These are phyloP conservation scores for Podaxis pistillaris DNA, from an alignment of 768 basidiomycete genomes.

Conservation along the genomic window DNA sequence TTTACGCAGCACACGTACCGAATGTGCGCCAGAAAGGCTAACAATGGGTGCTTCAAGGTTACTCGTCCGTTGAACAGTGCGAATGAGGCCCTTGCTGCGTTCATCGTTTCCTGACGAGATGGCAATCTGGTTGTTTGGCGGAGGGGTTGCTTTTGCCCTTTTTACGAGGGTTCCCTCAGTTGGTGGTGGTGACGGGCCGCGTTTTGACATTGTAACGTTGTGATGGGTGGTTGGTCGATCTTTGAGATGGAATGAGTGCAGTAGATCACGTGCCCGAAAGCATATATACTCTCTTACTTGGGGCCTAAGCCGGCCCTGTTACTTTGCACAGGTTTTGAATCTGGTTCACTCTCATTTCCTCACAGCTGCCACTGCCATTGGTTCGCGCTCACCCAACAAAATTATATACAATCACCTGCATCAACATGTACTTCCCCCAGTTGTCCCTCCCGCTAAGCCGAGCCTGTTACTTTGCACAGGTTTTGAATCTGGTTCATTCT, in stretches of 20 bases:
- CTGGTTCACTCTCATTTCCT: too few species aligned
- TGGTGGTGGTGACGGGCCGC: slow-evolving; percentile 56
- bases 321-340: too few species aligned
- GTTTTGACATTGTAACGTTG: slow-evolving; percentile 63
- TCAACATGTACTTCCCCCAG: too few species aligned
- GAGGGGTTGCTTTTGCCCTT: slow-evolving; percentile 52
- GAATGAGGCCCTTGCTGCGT: slow-evolving; percentile 73
- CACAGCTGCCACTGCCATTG: too few species aligned
- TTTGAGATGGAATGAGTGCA: not conserved
- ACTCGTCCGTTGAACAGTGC: slow-evolving; percentile 90
- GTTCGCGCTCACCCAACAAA: too few species aligned
- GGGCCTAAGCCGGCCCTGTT: too few species aligned
- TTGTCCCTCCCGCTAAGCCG: too few species aligned
- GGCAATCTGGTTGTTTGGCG: slow-evolving; percentile 60
- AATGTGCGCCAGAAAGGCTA: slow-evolving; percentile 83
- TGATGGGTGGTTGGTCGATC: not conserved
- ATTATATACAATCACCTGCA: too few species aligned
- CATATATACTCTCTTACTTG: too few species aligned
- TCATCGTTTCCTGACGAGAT: slow-evolving; percentile 78
- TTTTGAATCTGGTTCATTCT: too few species aligned
- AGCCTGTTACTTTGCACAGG: too few species aligned
- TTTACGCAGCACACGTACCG: slow-evolving; percentile 45
- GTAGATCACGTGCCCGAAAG: not conserved
- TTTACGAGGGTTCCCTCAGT: slow-evolving; percentile 51
- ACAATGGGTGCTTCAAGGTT: slow-evolving; percentile 93